Conservation (phyloP, 2,329 filamentous ascomycete species). For the Coccinonectria pachysandricola region DNA sequence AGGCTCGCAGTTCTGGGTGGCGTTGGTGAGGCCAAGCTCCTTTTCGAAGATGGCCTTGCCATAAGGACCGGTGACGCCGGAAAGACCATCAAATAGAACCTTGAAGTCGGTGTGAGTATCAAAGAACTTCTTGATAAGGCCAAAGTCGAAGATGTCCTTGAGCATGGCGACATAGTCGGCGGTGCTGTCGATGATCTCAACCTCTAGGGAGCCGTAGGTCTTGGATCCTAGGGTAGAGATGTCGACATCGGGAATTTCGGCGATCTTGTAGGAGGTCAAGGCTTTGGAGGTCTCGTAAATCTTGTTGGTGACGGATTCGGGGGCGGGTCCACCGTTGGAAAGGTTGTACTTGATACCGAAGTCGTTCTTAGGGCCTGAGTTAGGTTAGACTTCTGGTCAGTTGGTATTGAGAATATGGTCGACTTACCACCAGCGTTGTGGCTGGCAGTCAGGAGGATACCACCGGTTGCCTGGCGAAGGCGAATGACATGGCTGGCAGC, state of each 20-base stretch:
- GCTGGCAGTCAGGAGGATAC: slow-evolving; percentile 91
- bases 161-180: slow-evolving; percentile 89
- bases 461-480: slow-evolving; percentile 88
- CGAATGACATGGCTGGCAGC: slow-evolving; percentile 94
- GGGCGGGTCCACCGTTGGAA: slow-evolving; percentile 87
- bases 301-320: slow-evolving; percentile 95
- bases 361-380: slow-evolving; percentile 77
- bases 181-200: slow-evolving; percentile 90
- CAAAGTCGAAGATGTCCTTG: slow-evolving; percentile 98
- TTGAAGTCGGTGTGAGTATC: slow-evolving; percentile 82
- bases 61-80: slow-evolving; percentile 92
- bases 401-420: too few species aligned
- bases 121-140: slow-evolving; percentile 91
- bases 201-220: slow-evolving; percentile 77
- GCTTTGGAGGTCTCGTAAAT: slow-evolving; percentile 89
- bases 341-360: slow-evolving; percentile 99
- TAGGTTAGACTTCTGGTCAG: too few species aligned
- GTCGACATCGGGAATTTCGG: slow-evolving; percentile 78
- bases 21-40: slow-evolving; percentile 71
- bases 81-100: slow-evolving; percentile 88
- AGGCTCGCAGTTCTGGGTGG: slow-evolving; percentile 84
- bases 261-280: slow-evolving; percentile 84
- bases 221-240: slow-evolving; percentile 71
- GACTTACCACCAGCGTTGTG: slow-evolving; percentile 93
- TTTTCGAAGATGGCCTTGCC: slow-evolving; percentile 90